These are phyloP conservation scores for Perilla frutescens DNA, from an alignment of 257 asterid species.

Conservation along the genomic window DNA sequence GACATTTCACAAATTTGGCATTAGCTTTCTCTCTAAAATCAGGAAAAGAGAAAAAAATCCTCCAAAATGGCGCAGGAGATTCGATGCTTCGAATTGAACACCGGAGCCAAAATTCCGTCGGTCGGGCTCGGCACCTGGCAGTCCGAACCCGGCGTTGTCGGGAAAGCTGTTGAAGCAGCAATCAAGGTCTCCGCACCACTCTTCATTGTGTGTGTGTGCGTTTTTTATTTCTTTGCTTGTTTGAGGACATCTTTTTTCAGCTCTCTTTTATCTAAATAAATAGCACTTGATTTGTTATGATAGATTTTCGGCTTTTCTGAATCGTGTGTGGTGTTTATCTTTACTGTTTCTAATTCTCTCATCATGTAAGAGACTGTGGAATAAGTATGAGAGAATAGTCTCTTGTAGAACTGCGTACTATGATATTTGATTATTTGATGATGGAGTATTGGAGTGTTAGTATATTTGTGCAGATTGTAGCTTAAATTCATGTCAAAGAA, in stretches of 20 bases:
- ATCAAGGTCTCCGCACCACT: conserved; percentile 47
- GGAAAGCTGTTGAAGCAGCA: conserved; percentile 60
- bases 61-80: conserved; percentile 46
- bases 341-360: not conserved
- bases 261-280: not conserved
- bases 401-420: not conserved
- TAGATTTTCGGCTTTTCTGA: not conserved
- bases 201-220: not conserved
- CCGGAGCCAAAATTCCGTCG: conserved; percentile 68
- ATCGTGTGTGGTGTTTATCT: not conserved
- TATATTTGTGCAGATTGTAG: not conserved
- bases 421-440: too few species aligned
- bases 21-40: not conserved
- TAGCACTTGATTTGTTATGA: not conserved
- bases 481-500: not conserved
- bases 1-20: not conserved
- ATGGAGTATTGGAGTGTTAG: not conserved
- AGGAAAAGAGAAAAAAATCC: too few species aligned
- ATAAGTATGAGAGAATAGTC: not conserved
- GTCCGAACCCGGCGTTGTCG: conserved; percentile 65
- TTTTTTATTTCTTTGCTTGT: not conserved
- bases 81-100: conserved; percentile 54
- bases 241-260: not conserved
- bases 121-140: conserved; percentile 78
- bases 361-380: not conserved